A percentile compares a stretch with the other conserved stretches of the same genome.
phyloP scores from a whole-genome alignment of 2,329 filamentous ascomycete species.

The Colletotrichum salicis region DNA sequence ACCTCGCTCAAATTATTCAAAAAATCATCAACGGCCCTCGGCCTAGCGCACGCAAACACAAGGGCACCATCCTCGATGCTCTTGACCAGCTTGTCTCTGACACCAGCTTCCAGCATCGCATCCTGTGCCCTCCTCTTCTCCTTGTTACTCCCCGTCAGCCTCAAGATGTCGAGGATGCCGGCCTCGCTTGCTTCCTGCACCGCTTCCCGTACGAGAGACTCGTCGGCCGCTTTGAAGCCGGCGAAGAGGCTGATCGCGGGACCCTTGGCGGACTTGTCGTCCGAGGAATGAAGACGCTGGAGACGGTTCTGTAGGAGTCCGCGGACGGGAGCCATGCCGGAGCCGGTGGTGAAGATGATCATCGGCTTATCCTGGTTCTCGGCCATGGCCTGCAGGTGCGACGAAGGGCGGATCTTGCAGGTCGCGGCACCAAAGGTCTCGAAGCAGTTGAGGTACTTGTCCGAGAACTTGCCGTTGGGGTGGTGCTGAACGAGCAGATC shows the following conservation, averaged over 20 bases:
- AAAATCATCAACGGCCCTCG: conserved; percentile 30
- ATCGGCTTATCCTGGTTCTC: conserved; percentile 18
- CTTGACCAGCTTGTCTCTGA: conserved; percentile 21
- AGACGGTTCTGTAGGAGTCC: conserved; percentile 27
- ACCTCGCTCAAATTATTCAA: conserved; percentile 28
- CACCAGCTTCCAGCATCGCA: conserved; percentile 25
- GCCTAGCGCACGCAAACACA: conserved; percentile 33
- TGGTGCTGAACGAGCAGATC: conserved; percentile 30
- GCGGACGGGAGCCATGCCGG: conserved; percentile 31
- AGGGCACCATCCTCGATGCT: conserved; percentile 24
- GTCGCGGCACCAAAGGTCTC: conserved; percentile 20
- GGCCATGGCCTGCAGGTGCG: conserved; percentile 18
- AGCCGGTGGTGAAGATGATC: conserved; percentile 33
- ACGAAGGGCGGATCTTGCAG: conserved; percentile 29
- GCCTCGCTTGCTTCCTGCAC: conserved; percentile 26
- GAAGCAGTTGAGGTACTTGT: conserved; percentile 26
- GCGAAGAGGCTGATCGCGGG: conserved; percentile 32
- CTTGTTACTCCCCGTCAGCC: conserved; percentile 19
- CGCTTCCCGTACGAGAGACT: conserved; percentile 26
- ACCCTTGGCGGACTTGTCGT: not conserved
- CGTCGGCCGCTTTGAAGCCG: conserved; percentile 29
- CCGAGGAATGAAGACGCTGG: not conserved
- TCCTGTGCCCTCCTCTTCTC: conserved; percentile 30
- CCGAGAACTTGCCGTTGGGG: conserved; percentile 17
- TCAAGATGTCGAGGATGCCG: conserved; percentile 22